A percentile compares a stretch with the other conserved stretches of the same genome.
Conservation (phyloP, 2,329 filamentous ascomycete genomes). For the Fusarium tricinctum region DNA sequence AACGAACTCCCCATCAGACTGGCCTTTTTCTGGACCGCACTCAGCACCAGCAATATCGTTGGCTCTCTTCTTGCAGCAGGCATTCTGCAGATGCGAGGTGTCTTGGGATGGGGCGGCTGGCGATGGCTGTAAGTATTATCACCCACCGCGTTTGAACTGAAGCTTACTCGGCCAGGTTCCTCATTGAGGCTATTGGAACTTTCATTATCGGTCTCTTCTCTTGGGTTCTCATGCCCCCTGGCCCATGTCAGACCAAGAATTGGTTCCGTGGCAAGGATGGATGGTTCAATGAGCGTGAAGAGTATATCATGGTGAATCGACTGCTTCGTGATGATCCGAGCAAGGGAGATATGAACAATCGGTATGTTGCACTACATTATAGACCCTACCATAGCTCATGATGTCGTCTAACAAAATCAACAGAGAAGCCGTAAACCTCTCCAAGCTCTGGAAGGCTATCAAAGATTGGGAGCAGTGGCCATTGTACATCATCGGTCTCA, state of each 20-base stretch:
- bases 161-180: slow-evolving; percentile 53
- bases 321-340: slow-evolving; percentile 71
- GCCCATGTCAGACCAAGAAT: slow-evolving; percentile 64
- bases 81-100: slow-evolving; percentile 56
- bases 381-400: too few relatives aligned
- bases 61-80: slow-evolving; percentile 64
- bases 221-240: slow-evolving; percentile 62
- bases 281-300: slow-evolving; percentile 73
- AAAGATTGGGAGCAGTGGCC: slow-evolving; percentile 74
- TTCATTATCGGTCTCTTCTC: slow-evolving; percentile 60
- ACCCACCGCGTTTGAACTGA: rapidly evolving
- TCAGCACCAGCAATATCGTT: slow-evolving; percentile 68
- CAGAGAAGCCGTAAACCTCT: slow-evolving; percentile 53
- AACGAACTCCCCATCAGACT: slow-evolving; percentile 77
- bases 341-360: slow-evolving; percentile 73
- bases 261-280: slow-evolving; percentile 71
- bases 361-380: slow-evolving; percentile 45
- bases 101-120: slow-evolving; percentile 58
- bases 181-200: slow-evolving; percentile 65
- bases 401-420: slow-evolving; percentile 50
- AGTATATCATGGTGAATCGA: slow-evolving; percentile 73
- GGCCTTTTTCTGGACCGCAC: slow-evolving; percentile 78
- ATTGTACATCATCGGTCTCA: slow-evolving; percentile 63
- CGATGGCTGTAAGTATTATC: slow-evolving; percentile 52
- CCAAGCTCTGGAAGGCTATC: slow-evolving; percentile 63